phyloP scores from a whole-genome alignment of 2,329 filamentous ascomycete genomes.

The Talaromyces piceae region DNA sequence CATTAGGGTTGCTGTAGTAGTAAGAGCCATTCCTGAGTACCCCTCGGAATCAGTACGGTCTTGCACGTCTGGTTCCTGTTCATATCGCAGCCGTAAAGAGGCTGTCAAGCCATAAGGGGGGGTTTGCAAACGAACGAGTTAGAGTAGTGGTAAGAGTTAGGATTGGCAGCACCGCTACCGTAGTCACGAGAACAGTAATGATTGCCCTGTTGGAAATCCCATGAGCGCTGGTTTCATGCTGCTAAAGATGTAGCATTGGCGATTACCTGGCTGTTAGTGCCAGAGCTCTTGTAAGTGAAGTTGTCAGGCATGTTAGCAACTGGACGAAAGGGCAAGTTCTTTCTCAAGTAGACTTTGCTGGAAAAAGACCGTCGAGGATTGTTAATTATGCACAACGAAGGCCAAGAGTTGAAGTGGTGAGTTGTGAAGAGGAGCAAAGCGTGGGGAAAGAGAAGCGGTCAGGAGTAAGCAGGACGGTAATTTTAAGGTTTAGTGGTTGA shows the following conservation, averaged over 20 bases:
- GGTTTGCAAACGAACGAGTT: constrained; percentile 44
- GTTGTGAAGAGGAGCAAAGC: background rate
- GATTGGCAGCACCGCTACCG: constrained; percentile 28
- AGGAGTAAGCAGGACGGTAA: too few relatives aligned
- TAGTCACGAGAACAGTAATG: constrained; percentile 61
- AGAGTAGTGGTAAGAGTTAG: constrained; percentile 50
- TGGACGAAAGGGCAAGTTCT: too few relatives aligned
- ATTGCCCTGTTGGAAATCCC: constrained; percentile 48
- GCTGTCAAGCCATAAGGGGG: background rate
- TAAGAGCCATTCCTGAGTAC: constrained; percentile 54
- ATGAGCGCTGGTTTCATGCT: background rate
- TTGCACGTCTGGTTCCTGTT: too few relatives aligned
- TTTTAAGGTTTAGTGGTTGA: too few relatives aligned
- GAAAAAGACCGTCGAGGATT: background rate
- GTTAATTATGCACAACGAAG: background rate
- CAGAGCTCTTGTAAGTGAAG: constrained; percentile 39
- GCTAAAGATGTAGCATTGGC: background rate
- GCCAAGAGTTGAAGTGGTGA: background rate
- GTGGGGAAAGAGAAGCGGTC: background rate
- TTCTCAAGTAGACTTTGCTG: background rate
- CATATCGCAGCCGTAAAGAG: background rate
- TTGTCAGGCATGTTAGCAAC: constrained; percentile 7
- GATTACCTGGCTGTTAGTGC: constrained; percentile 56
- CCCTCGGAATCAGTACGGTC: background rate
- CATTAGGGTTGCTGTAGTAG: constrained; percentile 65